Conservation (phyloP, 805 yeast species). For the Kockiozyma suomiensis region DNA sequence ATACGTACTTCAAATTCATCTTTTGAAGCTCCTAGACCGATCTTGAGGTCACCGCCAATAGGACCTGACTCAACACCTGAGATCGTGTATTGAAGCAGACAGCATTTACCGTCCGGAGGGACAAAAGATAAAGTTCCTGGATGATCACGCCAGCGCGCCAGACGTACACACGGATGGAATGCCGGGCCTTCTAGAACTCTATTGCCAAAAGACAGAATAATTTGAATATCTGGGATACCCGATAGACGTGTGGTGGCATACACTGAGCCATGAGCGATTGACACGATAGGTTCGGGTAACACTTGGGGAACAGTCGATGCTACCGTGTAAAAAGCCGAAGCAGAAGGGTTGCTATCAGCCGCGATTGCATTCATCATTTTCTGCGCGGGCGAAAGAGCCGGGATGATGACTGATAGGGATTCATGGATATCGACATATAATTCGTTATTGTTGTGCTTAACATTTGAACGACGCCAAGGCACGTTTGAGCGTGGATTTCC, state of each 20-base stretch:
- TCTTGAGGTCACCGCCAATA: constrained; percentile 56
- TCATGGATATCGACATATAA: constrained; percentile 83
- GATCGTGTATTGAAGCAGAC: constrained; percentile 43
- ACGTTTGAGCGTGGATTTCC: constrained; percentile 40
- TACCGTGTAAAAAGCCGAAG: constrained; percentile 39
- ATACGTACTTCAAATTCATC: constrained; percentile 68
- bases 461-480: constrained; percentile 81
- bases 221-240: constrained; percentile 72
- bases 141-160: constrained; percentile 52
- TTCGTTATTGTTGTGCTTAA: constrained; percentile 79
- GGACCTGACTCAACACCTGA: constrained; percentile 55
- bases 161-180: constrained; percentile 70
- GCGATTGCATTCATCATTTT: constrained; percentile 19
- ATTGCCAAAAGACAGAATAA: constrained; percentile 49
- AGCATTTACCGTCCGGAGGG: constrained; percentile 82
- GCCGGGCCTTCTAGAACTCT: constrained; percentile 48
- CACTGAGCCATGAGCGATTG: constrained; percentile 61
- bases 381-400: constrained; percentile 29
- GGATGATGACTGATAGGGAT: constrained; percentile 39
- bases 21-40: constrained; percentile 54
- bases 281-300: constrained; percentile 36
- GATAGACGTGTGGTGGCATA: constrained; percentile 69
- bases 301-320: constrained; percentile 23
- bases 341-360: constrained; percentile 8
- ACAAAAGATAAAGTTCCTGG: constrained; percentile 63